phyloP scores from a whole-genome alignment of 805 yeast genomes.

The Metschnikowia proteae region DNA sequence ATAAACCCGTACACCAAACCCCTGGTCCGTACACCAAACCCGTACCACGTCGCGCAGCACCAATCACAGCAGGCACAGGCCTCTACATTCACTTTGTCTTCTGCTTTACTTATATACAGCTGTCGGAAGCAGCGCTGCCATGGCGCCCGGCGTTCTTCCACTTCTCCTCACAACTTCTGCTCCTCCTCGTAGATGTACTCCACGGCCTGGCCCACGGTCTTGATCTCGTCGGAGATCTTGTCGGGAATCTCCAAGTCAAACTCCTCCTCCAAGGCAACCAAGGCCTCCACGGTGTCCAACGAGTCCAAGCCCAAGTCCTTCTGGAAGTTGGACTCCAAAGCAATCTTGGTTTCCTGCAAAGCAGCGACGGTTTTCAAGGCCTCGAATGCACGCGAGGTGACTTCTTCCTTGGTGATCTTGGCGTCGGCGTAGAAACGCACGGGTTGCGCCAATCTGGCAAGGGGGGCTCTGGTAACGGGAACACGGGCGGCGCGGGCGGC shows the following conservation, averaged over 20 bases:
- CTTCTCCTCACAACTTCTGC: conserved; percentile 31
- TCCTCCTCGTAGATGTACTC: conserved; percentile 75
- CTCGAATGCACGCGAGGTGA: conserved; percentile 74
- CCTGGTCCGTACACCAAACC: background rate
- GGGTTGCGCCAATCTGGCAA: conserved; percentile 22
- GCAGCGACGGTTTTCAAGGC: conserved; percentile 61
- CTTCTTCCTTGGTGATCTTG: conserved; percentile 70
- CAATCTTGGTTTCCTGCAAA: conserved; percentile 41
- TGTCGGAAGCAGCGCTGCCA: background rate
- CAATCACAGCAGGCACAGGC: background rate
- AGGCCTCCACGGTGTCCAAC: conserved; percentile 89
- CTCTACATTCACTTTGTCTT: background rate
- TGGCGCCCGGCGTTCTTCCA: background rate
- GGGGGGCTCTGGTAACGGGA: conserved; percentile 31
- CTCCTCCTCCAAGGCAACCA: conserved; percentile 84
- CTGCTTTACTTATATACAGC: conserved; percentile 3
- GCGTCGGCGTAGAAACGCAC: conserved; percentile 58
- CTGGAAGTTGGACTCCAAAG: conserved; percentile 51
- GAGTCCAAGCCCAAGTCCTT: conserved; percentile 88
- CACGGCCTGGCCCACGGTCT: conserved; percentile 89
- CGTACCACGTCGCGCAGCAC: background rate
- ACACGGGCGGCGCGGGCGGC: conserved; percentile 46
- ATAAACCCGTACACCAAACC: too few species aligned
- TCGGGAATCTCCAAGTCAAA: conserved; percentile 82
- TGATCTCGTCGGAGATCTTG: conserved; percentile 88